Evolutionary conservation across 257 asterid species (phyloP).

Genomic region (Gentiana macrophylla): DNA sequence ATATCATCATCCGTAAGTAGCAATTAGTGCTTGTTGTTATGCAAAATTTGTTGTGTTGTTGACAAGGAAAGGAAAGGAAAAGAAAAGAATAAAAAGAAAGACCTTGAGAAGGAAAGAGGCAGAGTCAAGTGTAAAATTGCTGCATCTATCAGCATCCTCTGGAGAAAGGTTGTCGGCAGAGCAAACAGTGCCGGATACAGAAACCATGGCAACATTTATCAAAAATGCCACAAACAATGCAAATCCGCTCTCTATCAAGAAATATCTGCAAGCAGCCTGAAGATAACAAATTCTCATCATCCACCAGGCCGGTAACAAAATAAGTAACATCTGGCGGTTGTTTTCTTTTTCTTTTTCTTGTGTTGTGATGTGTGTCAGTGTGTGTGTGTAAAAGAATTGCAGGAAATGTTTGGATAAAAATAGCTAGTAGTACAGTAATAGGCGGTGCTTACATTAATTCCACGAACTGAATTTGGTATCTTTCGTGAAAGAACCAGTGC

Average conservation of each 20-base stretch:
- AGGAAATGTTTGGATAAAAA: no score
- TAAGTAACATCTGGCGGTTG: no score
- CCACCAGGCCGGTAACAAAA: no score
- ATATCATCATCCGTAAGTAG: no score
- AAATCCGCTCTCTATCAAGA: slow-evolving; percentile 76
- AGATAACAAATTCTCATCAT: no score
- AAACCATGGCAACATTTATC: slow-evolving; percentile 61
- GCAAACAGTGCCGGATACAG: slow-evolving; percentile 83
- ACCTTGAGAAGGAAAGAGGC: slow-evolving; percentile 94
- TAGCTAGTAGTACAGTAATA: no score
- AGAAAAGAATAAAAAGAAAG: not conserved
- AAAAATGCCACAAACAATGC: slow-evolving; percentile 65
- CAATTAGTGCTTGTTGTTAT: no score
- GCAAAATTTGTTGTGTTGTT: no score
- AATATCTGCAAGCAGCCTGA: slow-evolving; percentile 82
- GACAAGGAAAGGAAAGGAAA: not conserved
- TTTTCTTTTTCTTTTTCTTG: no score
- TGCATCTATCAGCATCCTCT: slow-evolving; percentile 35
- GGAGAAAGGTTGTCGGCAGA: slow-evolving; percentile 18
- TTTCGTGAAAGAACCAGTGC: slow-evolving; percentile 82
- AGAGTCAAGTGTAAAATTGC: slow-evolving; percentile 60
- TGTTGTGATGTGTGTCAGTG: no score
- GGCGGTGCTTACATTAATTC: slow-evolving; percentile 66
- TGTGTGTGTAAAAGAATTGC: no score
- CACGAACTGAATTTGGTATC: slow-evolving; percentile 61